Conservation (phyloP, 495 filamentous ascomycete species). For the Xylaria castorea region DNA sequence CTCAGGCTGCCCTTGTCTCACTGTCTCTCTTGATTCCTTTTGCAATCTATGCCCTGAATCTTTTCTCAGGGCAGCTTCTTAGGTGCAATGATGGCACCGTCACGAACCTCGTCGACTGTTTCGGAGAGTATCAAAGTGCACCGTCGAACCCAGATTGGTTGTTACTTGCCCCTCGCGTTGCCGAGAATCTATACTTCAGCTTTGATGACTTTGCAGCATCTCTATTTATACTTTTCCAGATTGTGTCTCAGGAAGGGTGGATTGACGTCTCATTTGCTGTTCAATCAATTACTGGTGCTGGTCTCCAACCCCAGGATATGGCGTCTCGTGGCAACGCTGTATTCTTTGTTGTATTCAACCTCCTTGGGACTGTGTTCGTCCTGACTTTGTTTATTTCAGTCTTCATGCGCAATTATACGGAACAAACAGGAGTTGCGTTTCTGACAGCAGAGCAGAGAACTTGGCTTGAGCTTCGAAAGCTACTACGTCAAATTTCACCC, state of each 20-base stretch:
- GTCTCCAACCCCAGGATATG: constrained; percentile 69
- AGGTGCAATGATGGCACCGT: constrained; percentile 78
- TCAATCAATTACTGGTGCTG: constrained; percentile 80
- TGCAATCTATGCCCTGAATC: constrained; percentile 90
- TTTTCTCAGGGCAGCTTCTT: constrained; percentile 85
- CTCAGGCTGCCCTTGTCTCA: constrained; percentile 84
- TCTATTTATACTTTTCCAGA: constrained; percentile 96
- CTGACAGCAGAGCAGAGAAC: constrained; percentile 95
- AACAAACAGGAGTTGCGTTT: constrained; percentile 97
- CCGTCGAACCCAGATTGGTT: constrained; percentile 79
- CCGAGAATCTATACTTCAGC: constrained; percentile 81
- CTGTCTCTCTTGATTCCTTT: constrained; percentile 94
- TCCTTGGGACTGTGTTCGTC: constrained; percentile 96
- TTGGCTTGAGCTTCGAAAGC: constrained; percentile 94
- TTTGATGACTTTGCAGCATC: constrained; percentile 95
- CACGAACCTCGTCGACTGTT: constrained; percentile 72
- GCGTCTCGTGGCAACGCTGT: constrained; percentile 82
- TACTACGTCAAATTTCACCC: constrained; percentile 90
- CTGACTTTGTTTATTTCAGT: constrained; percentile 98
- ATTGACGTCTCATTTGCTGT: constrained; percentile 85
- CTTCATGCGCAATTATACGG: constrained; percentile 99
- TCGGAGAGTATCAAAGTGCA: constrained; percentile 77
- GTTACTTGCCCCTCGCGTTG: constrained; percentile 80
- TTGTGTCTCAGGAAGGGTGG: constrained; percentile 99
- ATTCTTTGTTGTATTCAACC: constrained; percentile 96